phyloP scores from a whole-genome alignment of 1,284 basidiomycete genomes.

The Apiotrichum siamense region DNA sequence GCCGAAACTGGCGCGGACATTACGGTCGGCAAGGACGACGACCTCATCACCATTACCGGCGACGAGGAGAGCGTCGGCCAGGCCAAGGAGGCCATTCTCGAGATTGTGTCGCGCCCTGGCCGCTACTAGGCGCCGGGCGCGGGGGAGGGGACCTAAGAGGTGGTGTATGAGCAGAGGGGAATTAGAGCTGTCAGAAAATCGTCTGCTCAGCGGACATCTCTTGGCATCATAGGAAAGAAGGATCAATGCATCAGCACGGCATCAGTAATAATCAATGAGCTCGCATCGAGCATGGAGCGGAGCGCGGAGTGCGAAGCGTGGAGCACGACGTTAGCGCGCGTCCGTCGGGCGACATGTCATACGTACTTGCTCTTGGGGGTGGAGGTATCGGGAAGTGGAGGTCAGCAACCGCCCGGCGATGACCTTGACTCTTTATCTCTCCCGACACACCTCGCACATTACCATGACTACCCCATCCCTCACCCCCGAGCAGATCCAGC shows the following conservation, averaged over 20 bases:
- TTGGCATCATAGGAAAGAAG: background rate
- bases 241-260: slow-evolving; percentile 3
- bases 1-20: slow-evolving; percentile 83
- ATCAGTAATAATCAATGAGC: background rate
- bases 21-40: slow-evolving; percentile 72
- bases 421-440: background rate
- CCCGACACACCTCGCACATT: background rate
- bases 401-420: no score
- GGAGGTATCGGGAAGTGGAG: no score
- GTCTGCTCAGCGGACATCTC: background rate
- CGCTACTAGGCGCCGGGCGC: slow-evolving; percentile 1
- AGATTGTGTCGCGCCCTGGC: slow-evolving; percentile 51
- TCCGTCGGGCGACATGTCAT: no score
- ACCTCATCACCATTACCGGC: slow-evolving; percentile 74
- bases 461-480: slow-evolving; percentile 26
- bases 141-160: no score
- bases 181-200: background rate
- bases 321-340: no score
- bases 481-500: slow-evolving; percentile 27
- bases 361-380: no score
- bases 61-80: slow-evolving; percentile 60
- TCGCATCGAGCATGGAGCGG: no score
- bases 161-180: background rate
- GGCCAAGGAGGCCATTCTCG: slow-evolving; percentile 74
- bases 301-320: background rate